A percentile compares a stretch with the other conserved stretches of the same genome.
These are phyloP conservation scores for Diphasiastrum complanatum DNA, from an alignment of 83 land plant species.

Conservation along the genomic window DNA sequence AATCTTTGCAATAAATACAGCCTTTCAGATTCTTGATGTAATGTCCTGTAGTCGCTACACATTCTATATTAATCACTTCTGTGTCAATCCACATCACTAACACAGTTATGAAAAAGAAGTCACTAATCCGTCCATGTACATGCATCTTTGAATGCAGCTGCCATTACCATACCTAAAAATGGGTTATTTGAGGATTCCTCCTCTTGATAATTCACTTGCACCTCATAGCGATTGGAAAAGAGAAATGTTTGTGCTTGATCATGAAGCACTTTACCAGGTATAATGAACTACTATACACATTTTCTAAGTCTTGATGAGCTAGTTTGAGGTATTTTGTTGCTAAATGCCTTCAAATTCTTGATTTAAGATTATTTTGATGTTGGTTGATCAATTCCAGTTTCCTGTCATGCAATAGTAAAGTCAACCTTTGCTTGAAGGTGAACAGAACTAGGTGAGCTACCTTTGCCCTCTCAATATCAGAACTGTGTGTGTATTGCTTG, in stretches of 20 bases:
- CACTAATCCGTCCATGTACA: not conserved
- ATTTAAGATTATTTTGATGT: not conserved
- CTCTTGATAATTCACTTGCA: constrained; percentile 61
- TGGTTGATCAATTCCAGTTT: too few species aligned
- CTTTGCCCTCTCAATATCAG: too few species aligned
- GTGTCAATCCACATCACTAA: not conserved
- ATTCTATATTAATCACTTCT: not conserved
- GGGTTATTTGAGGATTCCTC: constrained; percentile 83
- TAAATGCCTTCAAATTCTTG: not conserved
- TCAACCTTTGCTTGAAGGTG: too few species aligned
- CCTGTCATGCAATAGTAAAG: too few species aligned
- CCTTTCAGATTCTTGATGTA: too few species aligned
- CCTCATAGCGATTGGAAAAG: constrained; percentile 89
- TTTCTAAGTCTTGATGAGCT: too few species aligned
- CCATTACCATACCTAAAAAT: constrained; percentile 84
- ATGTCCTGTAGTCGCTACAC: too few species aligned
- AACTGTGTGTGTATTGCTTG: not conserved
- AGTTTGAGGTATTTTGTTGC: not conserved
- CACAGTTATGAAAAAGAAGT: not conserved
- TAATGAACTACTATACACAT: too few species aligned
- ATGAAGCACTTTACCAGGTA: constrained; percentile 92
- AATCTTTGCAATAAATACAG: too few species aligned
- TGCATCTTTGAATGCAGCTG: constrained; percentile 47
- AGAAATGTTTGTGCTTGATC: constrained; percentile 80
- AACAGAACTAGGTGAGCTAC: too few species aligned